Base-by-base conservation (phyloP, 2,329 filamentous ascomycete genomes). In the Aspergillus sp. region DNA sequence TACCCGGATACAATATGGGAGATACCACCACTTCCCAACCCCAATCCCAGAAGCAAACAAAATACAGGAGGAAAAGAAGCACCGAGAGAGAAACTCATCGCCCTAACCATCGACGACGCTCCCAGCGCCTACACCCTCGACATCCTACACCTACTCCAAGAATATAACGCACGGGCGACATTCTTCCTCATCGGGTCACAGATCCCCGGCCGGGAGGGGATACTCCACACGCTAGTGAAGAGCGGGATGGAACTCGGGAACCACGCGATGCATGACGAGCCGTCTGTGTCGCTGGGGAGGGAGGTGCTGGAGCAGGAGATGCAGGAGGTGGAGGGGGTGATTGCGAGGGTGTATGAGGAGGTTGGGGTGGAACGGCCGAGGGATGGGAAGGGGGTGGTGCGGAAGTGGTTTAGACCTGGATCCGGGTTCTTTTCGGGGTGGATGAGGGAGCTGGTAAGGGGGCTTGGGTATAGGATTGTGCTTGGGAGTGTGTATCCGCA, bases 231-330 rank as follows among this genome's bases (percentile, higher is more conserved):
- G 41, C 78, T 90, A 1, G 80, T 91, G n/a, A 78, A 79, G 39
- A 79, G 77, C 52, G 88, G 87, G 21, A 85, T 90, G 73, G 90
- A 92, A 79, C 80, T 97, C 3, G 92, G 85, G 23, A 97, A 97
- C 77, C 92, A 97, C 76, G 92, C 90, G 9, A 93, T 95, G 91
- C 85, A 87, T 73, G 92, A 97, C 76, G 91, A 95, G 79, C 87
- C 91, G 0, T 89, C 88, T 0, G 80, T 96, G 25, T 76, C 81
- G 43, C 82, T 87, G 55, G 78, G 78, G 0, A 82, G 2, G 4
- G 32, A 15, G 32, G 12, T 84, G 63, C 83, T 97, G 1, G 77
- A 81, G 38, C 70, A 73, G 1, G 86, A 96, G 78, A 88, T 96
- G 55, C 71, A 75, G 12, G 67, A 81, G 10, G 91, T 96, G 15